phyloP scores from a whole-genome alignment of 208 protist genomes.

The Spongospora subterranea region DNA sequence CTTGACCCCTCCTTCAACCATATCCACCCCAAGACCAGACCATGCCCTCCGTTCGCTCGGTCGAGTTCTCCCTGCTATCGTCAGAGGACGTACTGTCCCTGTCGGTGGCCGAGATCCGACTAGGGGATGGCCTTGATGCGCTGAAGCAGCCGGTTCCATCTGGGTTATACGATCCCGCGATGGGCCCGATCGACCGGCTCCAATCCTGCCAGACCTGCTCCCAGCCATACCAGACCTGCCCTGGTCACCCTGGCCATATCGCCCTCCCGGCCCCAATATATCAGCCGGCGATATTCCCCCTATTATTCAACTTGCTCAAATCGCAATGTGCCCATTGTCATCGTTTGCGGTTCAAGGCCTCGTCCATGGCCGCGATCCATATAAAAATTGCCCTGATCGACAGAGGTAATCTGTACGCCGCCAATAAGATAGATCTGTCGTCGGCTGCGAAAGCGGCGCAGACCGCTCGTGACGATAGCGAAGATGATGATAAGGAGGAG shows the following conservation, averaged over 20 bases:
- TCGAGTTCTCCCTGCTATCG: not conserved
- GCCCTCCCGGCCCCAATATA: constrained; percentile 82
- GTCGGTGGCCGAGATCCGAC: constrained; percentile 76
- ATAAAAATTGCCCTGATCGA: constrained; percentile 25
- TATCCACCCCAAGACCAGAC: not conserved
- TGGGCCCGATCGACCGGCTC: constrained; percentile 78
- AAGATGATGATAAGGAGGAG: constrained; percentile 30
- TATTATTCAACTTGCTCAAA: constrained; percentile 77
- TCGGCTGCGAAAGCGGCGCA: not conserved
- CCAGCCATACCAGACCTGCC: constrained; percentile 77
- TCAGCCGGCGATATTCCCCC: constrained; percentile 80
- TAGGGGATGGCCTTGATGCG: constrained; percentile 74
- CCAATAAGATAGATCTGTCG: not conserved
- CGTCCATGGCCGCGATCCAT: not conserved
- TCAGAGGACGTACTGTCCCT: constrained; percentile 75
- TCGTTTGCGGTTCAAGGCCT: not conserved
- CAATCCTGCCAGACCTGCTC: constrained; percentile 80
- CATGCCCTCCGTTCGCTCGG: not conserved
- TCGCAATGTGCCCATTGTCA: constrained; percentile 81
- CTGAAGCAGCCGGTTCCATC: constrained; percentile 73
- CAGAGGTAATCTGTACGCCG: not conserved
- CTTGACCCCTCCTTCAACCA: not conserved
- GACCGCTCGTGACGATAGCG: not conserved
- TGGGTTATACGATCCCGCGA: constrained; percentile 82
- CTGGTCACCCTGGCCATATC: constrained; percentile 89